These are phyloP conservation scores for Yamadazyma endophytica DNA, from an alignment of 805 yeast species.

Conservation along the genomic window DNA sequence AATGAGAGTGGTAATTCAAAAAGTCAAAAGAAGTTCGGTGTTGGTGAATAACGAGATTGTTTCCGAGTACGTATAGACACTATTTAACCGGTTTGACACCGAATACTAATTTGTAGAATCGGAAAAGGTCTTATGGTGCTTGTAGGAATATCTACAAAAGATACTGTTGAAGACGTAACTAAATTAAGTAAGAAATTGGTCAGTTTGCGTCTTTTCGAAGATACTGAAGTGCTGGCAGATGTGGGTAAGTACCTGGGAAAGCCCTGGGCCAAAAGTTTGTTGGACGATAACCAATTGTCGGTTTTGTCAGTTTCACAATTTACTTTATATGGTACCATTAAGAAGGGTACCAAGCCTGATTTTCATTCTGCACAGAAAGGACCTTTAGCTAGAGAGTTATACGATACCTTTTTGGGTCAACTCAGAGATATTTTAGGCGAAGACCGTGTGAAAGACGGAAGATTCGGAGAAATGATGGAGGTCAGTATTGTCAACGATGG, in stretches of 20 bases:
- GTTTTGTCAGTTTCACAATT: constrained; percentile 89
- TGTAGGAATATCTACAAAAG: constrained; percentile 80
- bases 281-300: constrained; percentile 63
- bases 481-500: constrained; percentile 87
- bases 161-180: constrained; percentile 68
- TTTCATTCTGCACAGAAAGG: constrained; percentile 92
- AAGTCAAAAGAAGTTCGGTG: constrained; percentile 86
- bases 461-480: constrained; percentile 93
- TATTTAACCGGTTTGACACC: too few relatives aligned
- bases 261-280: constrained; percentile 69
- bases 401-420: constrained; percentile 48
- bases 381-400: constrained; percentile 44
- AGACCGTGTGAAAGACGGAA: constrained; percentile 73
- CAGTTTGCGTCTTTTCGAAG: constrained; percentile 70
- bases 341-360: constrained; percentile 93
- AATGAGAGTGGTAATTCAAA: constrained; percentile 90
- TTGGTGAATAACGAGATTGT: constrained; percentile 69
- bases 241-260: constrained; percentile 44
- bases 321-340: constrained; percentile 79
- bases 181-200: constrained; percentile 65
- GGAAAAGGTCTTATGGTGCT: constrained; percentile 71
- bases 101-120: constrained; percentile 37
- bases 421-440: constrained; percentile 49
- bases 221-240: constrained; percentile 41
- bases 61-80: constrained; percentile 56